Base-by-base conservation (phyloP, 2,329 filamentous ascomycete genomes). In the Saccharata proteae region DNA sequence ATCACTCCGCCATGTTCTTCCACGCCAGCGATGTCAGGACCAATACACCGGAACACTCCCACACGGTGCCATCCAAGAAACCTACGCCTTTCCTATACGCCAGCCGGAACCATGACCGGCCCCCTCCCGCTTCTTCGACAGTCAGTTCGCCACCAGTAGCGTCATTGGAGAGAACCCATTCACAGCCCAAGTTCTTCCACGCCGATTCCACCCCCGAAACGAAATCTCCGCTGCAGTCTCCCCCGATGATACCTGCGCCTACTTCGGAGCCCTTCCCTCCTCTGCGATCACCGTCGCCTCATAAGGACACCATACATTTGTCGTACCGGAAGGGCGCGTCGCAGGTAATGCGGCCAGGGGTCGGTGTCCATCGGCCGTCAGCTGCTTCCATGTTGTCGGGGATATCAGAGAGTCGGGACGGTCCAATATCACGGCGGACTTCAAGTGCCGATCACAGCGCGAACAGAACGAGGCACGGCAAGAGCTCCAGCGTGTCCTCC, bases 11-110 rank as follows among this genome's bases (percentile, higher is more conserved):
- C 32, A 88, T 84, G 60, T 96, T 96, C 67, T 94, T 98, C 54
- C 86, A 92, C 52, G 90, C 86, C 16, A 83, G 77, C 51, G 83
- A 93, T 43, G 80, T 70, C 22, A 36, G 52, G 45, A 34, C 48
- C 11, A n/a, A n/a, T n/a, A n/a, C n/a, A n/a, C 52, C 52, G 36
- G 54, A 53, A 36, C 51, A 51, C 22, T 50, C 26, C 16, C 30
- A 23, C 36, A 37, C 35, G 22, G 40, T 41, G 40, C 38, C 39
- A 4, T 34, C 41, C 15, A 61, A 57, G 51, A 70, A 67, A 42
- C 50, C 55, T 21, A 50, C 61, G 4, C 51, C 54, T 2, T 69
- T 70, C 47, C 61, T 67, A 40, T 65, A 69, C 42, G 64, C 64
- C 4, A 66, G 65, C 41, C 55, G 65, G 13, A 62, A 65, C 27